Conservation (phyloP, 2,329 filamentous ascomycete genomes). For the Chaetomium olivaceum region DNA sequence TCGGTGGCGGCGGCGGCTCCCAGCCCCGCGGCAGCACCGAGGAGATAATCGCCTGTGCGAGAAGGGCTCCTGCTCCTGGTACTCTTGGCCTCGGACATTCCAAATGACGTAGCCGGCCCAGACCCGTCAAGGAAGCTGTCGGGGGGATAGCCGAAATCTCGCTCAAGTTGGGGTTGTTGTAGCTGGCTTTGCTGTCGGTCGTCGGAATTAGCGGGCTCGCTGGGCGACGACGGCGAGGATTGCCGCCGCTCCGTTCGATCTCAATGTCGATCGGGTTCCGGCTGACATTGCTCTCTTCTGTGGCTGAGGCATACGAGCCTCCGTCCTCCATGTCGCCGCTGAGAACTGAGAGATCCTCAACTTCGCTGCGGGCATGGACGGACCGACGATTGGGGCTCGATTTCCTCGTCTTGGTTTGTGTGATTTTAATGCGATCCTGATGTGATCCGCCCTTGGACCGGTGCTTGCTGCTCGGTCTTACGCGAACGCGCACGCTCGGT, state of each 20-base stretch:
- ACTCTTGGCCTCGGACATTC: slow-evolving; percentile 37
- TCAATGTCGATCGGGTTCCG: slow-evolving; percentile 85
- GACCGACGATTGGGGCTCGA: slow-evolving; percentile 54
- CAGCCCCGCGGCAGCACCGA: slow-evolving; percentile 42
- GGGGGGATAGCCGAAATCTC: slow-evolving; percentile 78
- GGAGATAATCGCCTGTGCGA: slow-evolving; percentile 42
- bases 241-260: slow-evolving; percentile 62
- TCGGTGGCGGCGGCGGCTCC: slow-evolving; percentile 45
- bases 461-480: slow-evolving; percentile 61
- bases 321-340: slow-evolving; percentile 55
- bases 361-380: slow-evolving; percentile 61
- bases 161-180: slow-evolving; percentile 67
- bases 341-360: slow-evolving; percentile 42
- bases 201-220: slow-evolving; percentile 67
- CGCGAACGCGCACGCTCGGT: slow-evolving; percentile 76
- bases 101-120: slow-evolving; percentile 43
- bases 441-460: slow-evolving; percentile 63
- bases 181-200: slow-evolving; percentile 57
- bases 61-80: slow-evolving; percentile 48
- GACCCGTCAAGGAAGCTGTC: slow-evolving; percentile 64
- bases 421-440: slow-evolving; percentile 79
- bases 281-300: slow-evolving; percentile 76
- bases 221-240: slow-evolving; percentile 56
- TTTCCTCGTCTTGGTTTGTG: slow-evolving; percentile 74
- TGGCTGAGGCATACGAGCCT: slow-evolving; percentile 74